phyloP scores from a whole-genome alignment of 176 grass and related monocot species.

The Rhipidocladum racemiflorum region DNA sequence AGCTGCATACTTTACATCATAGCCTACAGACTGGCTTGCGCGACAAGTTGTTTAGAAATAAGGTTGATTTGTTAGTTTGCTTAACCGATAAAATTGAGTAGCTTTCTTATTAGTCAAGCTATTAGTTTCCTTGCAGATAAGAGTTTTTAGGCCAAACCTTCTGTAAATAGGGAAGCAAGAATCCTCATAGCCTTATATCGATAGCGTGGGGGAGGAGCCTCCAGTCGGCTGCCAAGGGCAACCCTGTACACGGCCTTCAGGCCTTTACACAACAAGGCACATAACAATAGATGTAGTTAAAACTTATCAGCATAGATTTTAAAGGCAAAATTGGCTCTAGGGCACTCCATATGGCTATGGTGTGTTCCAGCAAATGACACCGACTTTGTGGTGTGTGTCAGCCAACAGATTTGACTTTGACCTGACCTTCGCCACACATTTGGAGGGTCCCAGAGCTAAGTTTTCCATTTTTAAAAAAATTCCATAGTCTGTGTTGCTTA shows the following conservation, averaged over 20 bases:
- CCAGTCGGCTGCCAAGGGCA: neutral
- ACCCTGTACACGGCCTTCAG: neutral
- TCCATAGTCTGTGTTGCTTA: neutral
- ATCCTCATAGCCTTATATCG: neutral
- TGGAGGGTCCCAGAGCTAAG: neutral
- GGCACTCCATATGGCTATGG: neutral
- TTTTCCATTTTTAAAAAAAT: neutral
- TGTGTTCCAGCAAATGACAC: neutral
- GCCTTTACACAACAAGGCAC: neutral
- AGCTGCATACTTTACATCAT: neutral
- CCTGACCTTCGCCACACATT: neutral
- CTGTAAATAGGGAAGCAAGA: neutral
- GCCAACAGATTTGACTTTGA: neutral
- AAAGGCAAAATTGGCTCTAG: neutral
- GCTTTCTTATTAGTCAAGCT: constrained; percentile 6
- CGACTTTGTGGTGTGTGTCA: neutral
- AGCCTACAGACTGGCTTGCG: neutral
- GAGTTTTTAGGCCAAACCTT: neutral
- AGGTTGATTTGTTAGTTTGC: neutral
- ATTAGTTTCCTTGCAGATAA: neutral
- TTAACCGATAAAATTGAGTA: neutral
- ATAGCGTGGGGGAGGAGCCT: neutral
- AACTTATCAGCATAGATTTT: neutral
- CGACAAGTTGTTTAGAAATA: neutral
- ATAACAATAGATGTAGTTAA: neutral